Evolutionary conservation across 345 rosid genomes (phyloP).

Genomic region (Populus nigra): DNA sequence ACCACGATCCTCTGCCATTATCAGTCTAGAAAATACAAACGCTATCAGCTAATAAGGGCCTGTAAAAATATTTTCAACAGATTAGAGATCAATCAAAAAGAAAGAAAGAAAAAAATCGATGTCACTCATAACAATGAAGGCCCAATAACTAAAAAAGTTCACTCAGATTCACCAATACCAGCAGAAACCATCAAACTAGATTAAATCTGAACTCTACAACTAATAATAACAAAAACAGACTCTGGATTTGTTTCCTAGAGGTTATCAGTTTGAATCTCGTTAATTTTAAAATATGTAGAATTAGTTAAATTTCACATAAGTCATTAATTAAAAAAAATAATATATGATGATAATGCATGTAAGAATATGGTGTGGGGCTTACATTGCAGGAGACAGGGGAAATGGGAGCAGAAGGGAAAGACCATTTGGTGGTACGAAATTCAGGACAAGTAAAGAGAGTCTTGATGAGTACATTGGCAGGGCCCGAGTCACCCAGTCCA

Average conservation of each 20-base stretch:
- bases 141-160: background rate
- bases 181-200: background rate
- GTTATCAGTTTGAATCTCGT: too few relatives aligned
- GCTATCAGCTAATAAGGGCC: background rate
- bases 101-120: background rate
- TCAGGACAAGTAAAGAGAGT: conserved; percentile 56
- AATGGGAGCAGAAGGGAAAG: conserved; percentile 80
- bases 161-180: background rate
- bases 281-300: too few relatives aligned
- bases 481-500: conserved; percentile 76
- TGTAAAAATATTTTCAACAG: background rate
- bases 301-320: too few relatives aligned
- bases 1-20: background rate
- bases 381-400: conserved; percentile 76
- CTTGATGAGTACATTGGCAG: conserved; percentile 82
- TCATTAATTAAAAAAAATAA: background rate
- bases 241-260: too few relatives aligned
- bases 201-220: too few relatives aligned
- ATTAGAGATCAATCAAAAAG: background rate
- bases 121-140: background rate
- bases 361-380: background rate
- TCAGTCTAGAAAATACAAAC: background rate
- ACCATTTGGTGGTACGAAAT: conserved; percentile 64
- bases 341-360: background rate
- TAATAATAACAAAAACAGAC: background rate